Conservation (phyloP, 306 rosid genomes). For the Cucurbita ficifolia region DNA sequence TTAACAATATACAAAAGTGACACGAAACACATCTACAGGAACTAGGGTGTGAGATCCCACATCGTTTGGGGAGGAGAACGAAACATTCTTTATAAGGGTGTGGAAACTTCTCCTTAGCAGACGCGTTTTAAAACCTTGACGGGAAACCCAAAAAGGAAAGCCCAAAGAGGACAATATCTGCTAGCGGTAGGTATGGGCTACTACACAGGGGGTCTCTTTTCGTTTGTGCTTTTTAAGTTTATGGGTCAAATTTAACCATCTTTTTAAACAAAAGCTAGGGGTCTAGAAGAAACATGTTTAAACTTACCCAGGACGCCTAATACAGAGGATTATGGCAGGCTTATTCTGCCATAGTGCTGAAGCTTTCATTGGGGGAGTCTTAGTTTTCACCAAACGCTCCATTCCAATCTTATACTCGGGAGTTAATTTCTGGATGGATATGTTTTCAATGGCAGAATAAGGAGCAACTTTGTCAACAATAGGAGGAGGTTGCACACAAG, state of each 20-base stretch:
- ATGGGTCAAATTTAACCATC: not conserved
- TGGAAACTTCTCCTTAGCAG: too few species aligned
- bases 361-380: conserved; percentile 77
- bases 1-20: not conserved
- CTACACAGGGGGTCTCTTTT: not conserved
- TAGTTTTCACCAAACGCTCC: conserved; percentile 60
- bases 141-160: too few species aligned
- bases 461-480: conserved; percentile 47
- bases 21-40: not conserved
- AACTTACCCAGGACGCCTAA: conserved; percentile 82
- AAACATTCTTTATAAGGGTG: too few species aligned
- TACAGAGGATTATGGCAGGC: conserved; percentile 65
- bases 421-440: conserved; percentile 58
- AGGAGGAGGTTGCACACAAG: conserved; percentile 57
- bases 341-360: conserved; percentile 54
- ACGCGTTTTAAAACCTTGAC: too few species aligned
- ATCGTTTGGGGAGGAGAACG: too few species aligned
- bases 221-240: not conserved
- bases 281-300: not conserved
- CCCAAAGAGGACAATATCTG: too few species aligned
- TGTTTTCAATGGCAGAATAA: conserved; percentile 42
- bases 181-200: too few species aligned
- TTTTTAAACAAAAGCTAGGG: not conserved
- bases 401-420: conserved; percentile 79
- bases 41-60: too few species aligned